phyloP scores from a whole-genome alignment of 306 rosid genomes.

The Lagenaria siceraria region DNA sequence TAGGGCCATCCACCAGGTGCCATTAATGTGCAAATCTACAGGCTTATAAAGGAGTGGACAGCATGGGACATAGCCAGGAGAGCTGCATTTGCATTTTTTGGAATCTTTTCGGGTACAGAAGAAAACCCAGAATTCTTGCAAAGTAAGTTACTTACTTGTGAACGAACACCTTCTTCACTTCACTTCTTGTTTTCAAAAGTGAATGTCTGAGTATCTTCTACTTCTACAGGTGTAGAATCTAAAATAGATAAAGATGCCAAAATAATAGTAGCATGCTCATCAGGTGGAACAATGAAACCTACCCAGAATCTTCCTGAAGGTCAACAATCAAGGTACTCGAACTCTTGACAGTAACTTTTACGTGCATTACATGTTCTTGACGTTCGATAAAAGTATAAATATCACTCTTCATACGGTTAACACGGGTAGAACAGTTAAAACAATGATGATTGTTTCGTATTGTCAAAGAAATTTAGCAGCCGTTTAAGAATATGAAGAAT shows the following conservation, averaged over 20 bases:
- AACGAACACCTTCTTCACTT: background rate
- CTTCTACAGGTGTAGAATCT: slow-evolving; percentile 53
- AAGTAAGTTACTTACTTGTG: slow-evolving; percentile 23
- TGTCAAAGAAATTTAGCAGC: background rate
- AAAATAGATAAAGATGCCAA: slow-evolving; percentile 58
- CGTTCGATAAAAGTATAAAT: background rate
- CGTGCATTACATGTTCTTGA: background rate
- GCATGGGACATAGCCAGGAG: slow-evolving; percentile 99
- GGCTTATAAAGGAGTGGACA: slow-evolving; percentile 98
- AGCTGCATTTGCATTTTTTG: slow-evolving; percentile 95
- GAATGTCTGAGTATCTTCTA: background rate
- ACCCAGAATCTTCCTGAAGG: slow-evolving; percentile 93
- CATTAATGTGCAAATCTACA: slow-evolving; percentile 80
- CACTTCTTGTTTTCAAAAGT: background rate
- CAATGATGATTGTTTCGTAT: background rate
- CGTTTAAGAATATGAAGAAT: background rate
- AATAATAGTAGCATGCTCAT: slow-evolving; percentile 80
- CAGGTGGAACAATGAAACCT: slow-evolving; percentile 92
- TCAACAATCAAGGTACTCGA: slow-evolving; percentile 70
- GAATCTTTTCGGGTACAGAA: slow-evolving; percentile 92
- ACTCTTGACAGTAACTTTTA: background rate
- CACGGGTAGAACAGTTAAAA: background rate
- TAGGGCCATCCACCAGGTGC: slow-evolving; percentile 89
- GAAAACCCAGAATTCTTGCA: slow-evolving; percentile 86
- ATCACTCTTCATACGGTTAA: background rate